Conservation (phyloP, 148 eudicot species). For the Camellia japonica region DNA sequence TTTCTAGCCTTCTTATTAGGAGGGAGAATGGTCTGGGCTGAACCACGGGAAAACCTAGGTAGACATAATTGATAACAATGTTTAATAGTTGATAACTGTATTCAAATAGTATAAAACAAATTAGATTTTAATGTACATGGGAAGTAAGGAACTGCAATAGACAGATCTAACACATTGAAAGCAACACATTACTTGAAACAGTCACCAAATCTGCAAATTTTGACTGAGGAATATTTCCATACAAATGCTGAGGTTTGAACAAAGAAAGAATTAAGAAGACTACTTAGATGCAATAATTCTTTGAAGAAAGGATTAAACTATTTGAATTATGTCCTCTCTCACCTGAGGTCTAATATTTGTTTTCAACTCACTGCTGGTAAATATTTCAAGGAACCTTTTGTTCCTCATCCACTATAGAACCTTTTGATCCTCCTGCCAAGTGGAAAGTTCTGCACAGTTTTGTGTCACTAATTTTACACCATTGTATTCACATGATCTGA, state of each 20-base stretch:
- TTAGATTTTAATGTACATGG: neutral
- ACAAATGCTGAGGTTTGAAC: neutral
- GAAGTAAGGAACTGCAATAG: neutral
- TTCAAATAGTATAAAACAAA: neutral
- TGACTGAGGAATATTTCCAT: neutral
- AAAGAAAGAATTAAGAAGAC: too few relatives aligned
- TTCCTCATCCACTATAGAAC: neutral
- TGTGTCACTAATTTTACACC: neutral
- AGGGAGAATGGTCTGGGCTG: slow-evolving; percentile 82
- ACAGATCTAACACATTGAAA: neutral
- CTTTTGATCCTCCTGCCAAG: neutral
- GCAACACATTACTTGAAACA: neutral
- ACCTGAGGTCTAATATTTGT: neutral
- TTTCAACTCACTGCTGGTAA: neutral
- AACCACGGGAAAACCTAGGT: slow-evolving; percentile 84
- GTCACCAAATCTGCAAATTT: neutral
- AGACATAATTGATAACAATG: neutral
- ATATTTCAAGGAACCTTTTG: neutral
- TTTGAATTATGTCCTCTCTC: neutral
- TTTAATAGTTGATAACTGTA: neutral
- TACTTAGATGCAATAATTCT: too few relatives aligned
- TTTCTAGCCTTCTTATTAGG: slow-evolving; percentile 59
- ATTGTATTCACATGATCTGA: neutral
- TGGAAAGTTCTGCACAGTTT: neutral
- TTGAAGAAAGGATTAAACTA: neutral